These are phyloP conservation scores for Aspergillus saccharolyticus DNA, from an alignment of 495 filamentous ascomycete species.

Conservation along the genomic window DNA sequence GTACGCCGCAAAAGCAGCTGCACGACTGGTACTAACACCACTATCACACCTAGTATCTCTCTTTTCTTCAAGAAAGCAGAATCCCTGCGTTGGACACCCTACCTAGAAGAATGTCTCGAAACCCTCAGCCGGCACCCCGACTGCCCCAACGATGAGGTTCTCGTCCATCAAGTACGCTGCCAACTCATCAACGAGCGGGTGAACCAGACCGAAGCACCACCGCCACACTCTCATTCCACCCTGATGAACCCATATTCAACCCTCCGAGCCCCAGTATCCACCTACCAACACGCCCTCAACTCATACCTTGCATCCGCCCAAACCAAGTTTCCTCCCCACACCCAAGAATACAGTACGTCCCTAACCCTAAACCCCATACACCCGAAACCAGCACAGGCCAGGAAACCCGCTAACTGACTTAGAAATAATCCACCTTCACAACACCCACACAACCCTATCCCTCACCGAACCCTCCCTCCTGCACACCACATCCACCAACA, in stretches of 20 bases:
- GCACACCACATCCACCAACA: neutral
- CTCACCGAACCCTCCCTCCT: slow-evolving; percentile 3
- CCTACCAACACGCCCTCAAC: neutral
- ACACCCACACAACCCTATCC: neutral
- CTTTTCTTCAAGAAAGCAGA: neutral
- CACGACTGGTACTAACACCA: neutral
- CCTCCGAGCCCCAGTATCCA: neutral
- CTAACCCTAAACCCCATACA: neutral
- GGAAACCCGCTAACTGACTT: neutral
- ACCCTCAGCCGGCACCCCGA: neutral
- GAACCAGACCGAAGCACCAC: neutral
- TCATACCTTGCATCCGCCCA: neutral
- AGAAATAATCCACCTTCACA: slow-evolving; percentile 3
- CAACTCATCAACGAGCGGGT: neutral
- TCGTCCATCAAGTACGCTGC: neutral
- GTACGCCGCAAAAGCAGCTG: neutral
- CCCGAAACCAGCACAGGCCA: neutral
- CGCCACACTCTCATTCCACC: neutral
- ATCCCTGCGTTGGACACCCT: neutral
- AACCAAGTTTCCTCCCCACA: neutral
- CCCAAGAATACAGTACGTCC: slow-evolving; percentile 2
- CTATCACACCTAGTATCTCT: neutral
- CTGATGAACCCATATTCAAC: neutral
- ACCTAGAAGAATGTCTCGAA: slow-evolving; percentile 1
- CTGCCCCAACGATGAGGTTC: neutral